Base-by-base conservation (phyloP, 495 filamentous ascomycete species). In the Aspergillus sclerotioniger region DNA sequence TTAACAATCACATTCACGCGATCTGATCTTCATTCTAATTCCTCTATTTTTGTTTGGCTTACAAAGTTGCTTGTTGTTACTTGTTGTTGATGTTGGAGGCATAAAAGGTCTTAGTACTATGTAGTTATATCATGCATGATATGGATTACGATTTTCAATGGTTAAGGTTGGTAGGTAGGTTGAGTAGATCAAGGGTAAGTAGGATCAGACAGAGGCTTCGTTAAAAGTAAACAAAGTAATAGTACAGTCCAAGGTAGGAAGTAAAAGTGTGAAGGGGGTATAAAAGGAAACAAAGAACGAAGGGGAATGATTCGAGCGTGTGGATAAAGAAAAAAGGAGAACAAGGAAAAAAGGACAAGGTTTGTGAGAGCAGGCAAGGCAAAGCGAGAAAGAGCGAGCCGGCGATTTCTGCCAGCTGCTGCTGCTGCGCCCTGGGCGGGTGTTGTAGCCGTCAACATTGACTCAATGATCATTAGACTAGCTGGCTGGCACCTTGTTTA, bases 231-330 rank as follows among this genome's bases (percentile, higher is more conserved):
- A 53, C 20, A 47, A 52, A 35, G 29, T 66, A 66, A 58, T 74
- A 65, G 71, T 74, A 76, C 72, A 76, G 52, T 60, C 51, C 54
- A 47, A 51, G 25, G 17, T 43, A 33, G 35, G 47, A 56, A 17
- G 33, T 20, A 52, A 51, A 53, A 59, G 25, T 25, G 25, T 39
- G 29, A 57, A 60, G 66, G 61, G 66, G 64, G 65, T 72, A 68
- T 66, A 68, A 67, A 61, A 54, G 35, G 29, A 43, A 51, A 51
- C n/a, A 39, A 39, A 3, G 45, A 56, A 68, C 44, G 44, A 46
- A 13, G 44, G 44, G 6, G 8, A 46, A 13, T 17, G 25, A 19
- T 20, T 3, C 25, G 44, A 62, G 70, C 64, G 66, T 69, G 70
- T 71, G 72, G 65, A 64, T 54, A 48, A 57, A 64, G 65, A 60